Evolutionary conservation across 139 green algal species (phyloP).

Genomic region (Tetradesmus obliquus): DNA sequence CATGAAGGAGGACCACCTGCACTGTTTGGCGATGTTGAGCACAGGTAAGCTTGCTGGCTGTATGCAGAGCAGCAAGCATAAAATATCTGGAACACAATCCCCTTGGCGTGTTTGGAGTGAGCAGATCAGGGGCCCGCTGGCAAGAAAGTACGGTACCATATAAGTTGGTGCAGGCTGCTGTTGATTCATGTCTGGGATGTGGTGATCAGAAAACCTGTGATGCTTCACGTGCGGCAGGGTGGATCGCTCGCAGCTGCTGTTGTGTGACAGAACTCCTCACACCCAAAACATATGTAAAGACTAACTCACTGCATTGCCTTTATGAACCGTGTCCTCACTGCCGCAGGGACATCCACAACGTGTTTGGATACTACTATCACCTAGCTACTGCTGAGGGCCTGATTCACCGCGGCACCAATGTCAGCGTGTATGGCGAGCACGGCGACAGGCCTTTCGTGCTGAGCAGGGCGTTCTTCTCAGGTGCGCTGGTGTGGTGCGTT

Average conservation of each 20-base stretch:
- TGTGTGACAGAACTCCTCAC: neutral
- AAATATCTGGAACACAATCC: too few species aligned
- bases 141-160: too few species aligned
- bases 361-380: constrained; percentile 96
- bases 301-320: neutral
- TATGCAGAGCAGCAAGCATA: too few species aligned
- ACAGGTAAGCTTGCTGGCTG: constrained; percentile 60
- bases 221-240: too few species aligned
- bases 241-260: too few species aligned
- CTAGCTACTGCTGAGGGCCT: constrained; percentile 86
- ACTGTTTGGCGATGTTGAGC: constrained; percentile 86
- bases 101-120: too few species aligned
- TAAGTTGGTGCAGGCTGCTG: too few species aligned
- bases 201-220: too few species aligned
- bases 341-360: constrained; percentile 82
- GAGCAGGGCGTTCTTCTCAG: constrained; percentile 93
- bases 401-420: constrained; percentile 45
- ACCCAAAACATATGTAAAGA: neutral
- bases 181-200: too few species aligned
- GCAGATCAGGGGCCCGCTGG: too few species aligned
- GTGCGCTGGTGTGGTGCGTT: neutral
- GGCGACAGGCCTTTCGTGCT: constrained; percentile 98
- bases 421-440: constrained; percentile 63
- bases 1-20: constrained; percentile 94
- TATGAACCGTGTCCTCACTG: neutral